Evolutionary conservation across 768 basidiomycete genomes (phyloP), one percentile per base, ranked within the genome.

Genomic region (Austroboletus eburneus): DNA sequence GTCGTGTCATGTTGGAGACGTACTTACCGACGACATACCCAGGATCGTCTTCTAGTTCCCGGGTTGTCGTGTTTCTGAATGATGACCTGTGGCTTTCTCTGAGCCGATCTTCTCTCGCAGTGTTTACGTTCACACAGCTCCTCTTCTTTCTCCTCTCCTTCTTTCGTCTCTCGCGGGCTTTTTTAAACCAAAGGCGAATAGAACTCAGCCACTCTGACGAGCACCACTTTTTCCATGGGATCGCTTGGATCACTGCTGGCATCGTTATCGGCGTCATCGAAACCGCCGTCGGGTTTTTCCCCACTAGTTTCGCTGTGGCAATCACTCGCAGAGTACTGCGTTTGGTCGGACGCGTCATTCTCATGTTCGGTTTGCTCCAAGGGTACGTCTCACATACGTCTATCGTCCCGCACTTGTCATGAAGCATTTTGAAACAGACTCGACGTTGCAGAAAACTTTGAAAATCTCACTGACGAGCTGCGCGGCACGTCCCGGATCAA

Each of bases 181-280:
- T 81, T 39, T 30, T 78, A 9, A 68, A 76, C 43, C 77, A 79
- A 57, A 76, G 76, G 16, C 66, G 66, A 7, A 77, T 83, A 42
- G 79, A 84, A 48, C 61, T 64, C 2, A 57, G 69, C 7, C 65
- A 65, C 10, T 67, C 68, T 37, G 73, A 77, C 47, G 76, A 80
- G 59, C 52, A 50, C n/a, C 62, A 70, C 20, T 62, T 78, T 17
- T 68, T 82, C 53, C 75, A 72, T 47, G 88, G 87, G 9, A 74
- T 78, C 9, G 78, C 71, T 16, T 90, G 85, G 86, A 71, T 88
- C 37, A 67, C 74, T n/a, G 67, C 58, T 0, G 85, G 78, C 3
- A 58, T 85, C 45, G 76, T 79, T 56, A 57, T 89, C 21, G 84
- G 85, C 9, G 77, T 78, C 3, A 59, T 82, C 39, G 88, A 91